Evolutionary conservation across 2,329 filamentous ascomycete genomes (phyloP), one percentile per base, ranked within the genome.

Genomic region (Orbilia blumenaviensis): DNA sequence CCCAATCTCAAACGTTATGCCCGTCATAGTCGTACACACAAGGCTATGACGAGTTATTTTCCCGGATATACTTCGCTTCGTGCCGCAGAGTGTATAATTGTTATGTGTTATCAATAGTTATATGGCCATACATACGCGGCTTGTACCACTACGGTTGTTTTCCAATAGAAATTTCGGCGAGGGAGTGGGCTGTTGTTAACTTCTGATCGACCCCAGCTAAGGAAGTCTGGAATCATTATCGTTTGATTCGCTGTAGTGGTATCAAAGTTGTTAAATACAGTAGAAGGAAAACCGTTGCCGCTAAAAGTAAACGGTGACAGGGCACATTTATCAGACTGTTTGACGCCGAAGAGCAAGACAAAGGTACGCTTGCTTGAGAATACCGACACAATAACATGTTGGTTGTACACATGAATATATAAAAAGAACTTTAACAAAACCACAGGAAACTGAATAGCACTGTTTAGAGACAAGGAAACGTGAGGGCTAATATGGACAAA

Each of bases 401-500:
- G 52, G 52, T 56, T 56, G 52, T 56, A 56, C 52, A 56, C 32
- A 56, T 56, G 52, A 38, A 18, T 18, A 36, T 38, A 56, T 36
- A 18, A 56, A 32, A 56, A 56, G 23, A 16, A 54, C 48, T 54
- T 54, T 54, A 50, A 34, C n/a, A 7, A 38, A 32, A 56, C 29
- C 52, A 56, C 29, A 56, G 32, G 23, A 56, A 54, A 54, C 52
- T 21, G 32, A 38, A 56, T 32, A 56, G 52, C 32, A 38, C 21
- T 7, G 52, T 56, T 10, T 38, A 38, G 21, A 34, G 32, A 36
- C 32, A 38, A 38, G 18, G 32, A 56, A 56, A 56, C 52, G 18
- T 38, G n/a, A 18, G 29, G 32, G 52, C 29, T 56, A 75, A 63
- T 75, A 75, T 75, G 36, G 18, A 75, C 71, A 75, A n/a, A 21